A percentile compares a stretch with the other conserved stretches of the same genome.
These are phyloP conservation scores for Podaxis rugospora DNA, from an alignment of 768 basidiomycete species.

Conservation along the genomic window DNA sequence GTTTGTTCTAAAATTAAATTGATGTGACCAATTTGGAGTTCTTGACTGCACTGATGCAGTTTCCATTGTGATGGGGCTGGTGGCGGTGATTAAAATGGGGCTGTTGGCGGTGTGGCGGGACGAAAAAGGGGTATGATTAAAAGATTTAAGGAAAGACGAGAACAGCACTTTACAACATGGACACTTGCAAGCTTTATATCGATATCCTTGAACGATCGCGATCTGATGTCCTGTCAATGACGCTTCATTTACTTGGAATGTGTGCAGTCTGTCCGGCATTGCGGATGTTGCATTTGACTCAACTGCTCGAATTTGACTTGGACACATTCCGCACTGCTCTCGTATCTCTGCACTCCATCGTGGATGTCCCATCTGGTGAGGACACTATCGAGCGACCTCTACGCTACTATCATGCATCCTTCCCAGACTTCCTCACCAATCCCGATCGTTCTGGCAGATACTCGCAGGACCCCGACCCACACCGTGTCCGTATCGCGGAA, in stretches of 20 bases:
- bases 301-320: neutral
- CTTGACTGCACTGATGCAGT: too few relatives aligned
- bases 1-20: too few relatives aligned
- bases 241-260: neutral
- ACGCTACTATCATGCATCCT: neutral
- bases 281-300: neutral
- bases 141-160: neutral
- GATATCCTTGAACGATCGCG: neutral
- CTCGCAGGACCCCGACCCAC: neutral
- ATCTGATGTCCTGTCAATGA: neutral
- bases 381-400: neutral
- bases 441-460: neutral
- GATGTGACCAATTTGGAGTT: too few relatives aligned
- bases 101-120: neutral
- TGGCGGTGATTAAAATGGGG: neutral
- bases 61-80: too few relatives aligned
- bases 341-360: neutral
- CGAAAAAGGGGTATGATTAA: slow-evolving; percentile 13
- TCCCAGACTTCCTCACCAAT: neutral
- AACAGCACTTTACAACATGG: neutral
- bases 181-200: neutral
- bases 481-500: neutral
- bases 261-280: neutral
- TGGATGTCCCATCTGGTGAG: neutral
- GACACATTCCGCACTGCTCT: neutral